Evolutionary conservation across 1,284 basidiomycete genomes (phyloP).

Genomic region (Peniophora sp.): DNA sequence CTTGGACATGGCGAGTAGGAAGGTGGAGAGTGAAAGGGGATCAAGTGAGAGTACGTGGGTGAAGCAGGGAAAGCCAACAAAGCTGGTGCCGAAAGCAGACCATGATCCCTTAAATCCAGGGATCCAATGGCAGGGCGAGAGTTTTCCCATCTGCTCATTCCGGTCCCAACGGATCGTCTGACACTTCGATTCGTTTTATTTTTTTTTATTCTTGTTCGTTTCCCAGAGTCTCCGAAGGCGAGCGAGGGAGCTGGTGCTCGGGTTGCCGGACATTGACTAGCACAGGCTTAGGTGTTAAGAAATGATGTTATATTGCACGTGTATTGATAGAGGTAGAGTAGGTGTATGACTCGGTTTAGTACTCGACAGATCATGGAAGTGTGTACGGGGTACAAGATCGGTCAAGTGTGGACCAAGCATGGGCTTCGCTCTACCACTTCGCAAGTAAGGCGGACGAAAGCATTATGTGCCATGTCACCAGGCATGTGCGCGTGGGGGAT

Average conservation of each 20-base stretch:
- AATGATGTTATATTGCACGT: neutral
- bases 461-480: conserved; percentile 58
- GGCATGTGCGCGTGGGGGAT: conserved; percentile 52
- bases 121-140: no score
- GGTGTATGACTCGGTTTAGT: conserved; percentile 57
- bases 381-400: conserved; percentile 27
- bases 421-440: conserved; percentile 48
- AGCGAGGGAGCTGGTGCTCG: no score
- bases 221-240: no score
- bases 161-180: no score
- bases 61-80: no score
- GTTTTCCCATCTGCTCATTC: no score
- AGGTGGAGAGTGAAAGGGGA: conserved; percentile 7
- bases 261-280: neutral
- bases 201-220: no score
- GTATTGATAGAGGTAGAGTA: neutral
- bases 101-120: no score
- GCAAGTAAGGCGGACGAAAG: conserved; percentile 68
- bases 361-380: conserved; percentile 52
- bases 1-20: conserved; percentile 31
- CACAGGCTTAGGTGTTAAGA: neutral
- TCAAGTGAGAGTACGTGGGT: neutral
- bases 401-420: conserved; percentile 64
- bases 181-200: no score
- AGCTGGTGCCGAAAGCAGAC: no score